A percentile compares a stretch with the other conserved stretches of the same genome.
Conservation (phyloP, 768 basidiomycete species). For the Trametes punicea region DNA sequence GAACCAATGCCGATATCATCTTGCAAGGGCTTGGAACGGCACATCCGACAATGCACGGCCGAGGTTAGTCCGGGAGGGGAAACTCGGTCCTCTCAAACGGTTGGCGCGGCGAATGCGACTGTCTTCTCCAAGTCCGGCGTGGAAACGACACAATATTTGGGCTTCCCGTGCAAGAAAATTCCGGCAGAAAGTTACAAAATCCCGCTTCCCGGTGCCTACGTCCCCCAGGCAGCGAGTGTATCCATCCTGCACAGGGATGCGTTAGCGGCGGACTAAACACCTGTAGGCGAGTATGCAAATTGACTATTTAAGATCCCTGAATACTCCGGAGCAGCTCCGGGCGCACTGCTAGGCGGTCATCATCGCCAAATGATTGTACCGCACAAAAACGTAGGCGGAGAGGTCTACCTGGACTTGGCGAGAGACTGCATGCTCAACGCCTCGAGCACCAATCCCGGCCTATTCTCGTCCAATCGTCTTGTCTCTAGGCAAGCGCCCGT, state of each 20-base stretch:
- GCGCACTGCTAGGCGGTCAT: background rate
- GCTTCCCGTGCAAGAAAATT: slow-evolving; percentile 12
- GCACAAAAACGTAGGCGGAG: no score
- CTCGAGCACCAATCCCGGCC: background rate
- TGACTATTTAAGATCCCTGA: slow-evolving; percentile 13
- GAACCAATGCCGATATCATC: slow-evolving; percentile 28
- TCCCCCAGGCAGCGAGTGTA: background rate
- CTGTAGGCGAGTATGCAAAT: background rate
- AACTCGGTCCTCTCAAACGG: slow-evolving; percentile 6
- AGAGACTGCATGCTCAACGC: background rate
- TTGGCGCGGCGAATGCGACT: slow-evolving; percentile 5
- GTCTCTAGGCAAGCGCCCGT: background rate
- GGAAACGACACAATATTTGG: slow-evolving; percentile 6
- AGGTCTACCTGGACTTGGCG: background rate
- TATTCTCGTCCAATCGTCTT: background rate
- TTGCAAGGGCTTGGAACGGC: slow-evolving; percentile 33
- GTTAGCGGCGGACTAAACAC: background rate
- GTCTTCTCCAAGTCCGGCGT: slow-evolving; percentile 8
- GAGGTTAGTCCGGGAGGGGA: slow-evolving; percentile 45
- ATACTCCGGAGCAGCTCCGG: slow-evolving; percentile 17
- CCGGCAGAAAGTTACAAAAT: slow-evolving; percentile 1
- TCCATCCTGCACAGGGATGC: background rate
- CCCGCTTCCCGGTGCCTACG: background rate
- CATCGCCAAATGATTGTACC: background rate
- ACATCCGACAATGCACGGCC: slow-evolving; percentile 35